Evolutionary conservation across 139 green algal species (phyloP).

Genomic region (Tetradesmus lagerheimii): DNA sequence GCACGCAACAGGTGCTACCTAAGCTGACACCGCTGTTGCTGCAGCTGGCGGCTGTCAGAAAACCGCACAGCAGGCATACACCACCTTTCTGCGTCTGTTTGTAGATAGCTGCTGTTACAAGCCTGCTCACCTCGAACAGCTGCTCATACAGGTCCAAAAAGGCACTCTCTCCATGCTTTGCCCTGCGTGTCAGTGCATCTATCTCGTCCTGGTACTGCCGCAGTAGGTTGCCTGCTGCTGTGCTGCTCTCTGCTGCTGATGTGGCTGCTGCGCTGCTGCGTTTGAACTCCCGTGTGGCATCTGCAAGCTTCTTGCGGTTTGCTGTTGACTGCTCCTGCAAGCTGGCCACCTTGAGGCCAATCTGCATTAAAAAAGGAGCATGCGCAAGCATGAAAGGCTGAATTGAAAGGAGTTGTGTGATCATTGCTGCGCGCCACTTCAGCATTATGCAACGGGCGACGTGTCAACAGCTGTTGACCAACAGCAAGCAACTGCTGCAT

Average conservation of each 20-base stretch:
- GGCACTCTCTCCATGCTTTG: constrained; percentile 66
- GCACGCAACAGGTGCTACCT: neutral
- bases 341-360: constrained; percentile 35
- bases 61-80: too few species aligned
- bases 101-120: too few species aligned
- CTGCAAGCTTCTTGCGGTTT: constrained; percentile 63
- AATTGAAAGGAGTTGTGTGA: too few species aligned
- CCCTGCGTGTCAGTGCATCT: constrained; percentile 77
- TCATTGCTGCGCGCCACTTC: too few species aligned
- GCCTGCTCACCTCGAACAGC: constrained; percentile 80
- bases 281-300: constrained; percentile 65
- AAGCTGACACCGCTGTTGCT: neutral
- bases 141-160: constrained; percentile 93
- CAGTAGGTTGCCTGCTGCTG: constrained; percentile 78
- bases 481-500: too few species aligned
- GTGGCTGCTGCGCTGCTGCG: constrained; percentile 39
- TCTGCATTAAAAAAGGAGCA: neutral
- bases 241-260: constrained; percentile 54
- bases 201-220: constrained; percentile 96
- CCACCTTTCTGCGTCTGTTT: too few species aligned
- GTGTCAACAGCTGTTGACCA: too few species aligned
- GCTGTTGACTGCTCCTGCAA: constrained; percentile 34
- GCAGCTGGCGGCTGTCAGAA: too few species aligned
- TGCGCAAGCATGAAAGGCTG: neutral
- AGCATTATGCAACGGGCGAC: too few species aligned